Conservation (phyloP, 805 yeast species). For the Hanseniaspora singularis region DNA sequence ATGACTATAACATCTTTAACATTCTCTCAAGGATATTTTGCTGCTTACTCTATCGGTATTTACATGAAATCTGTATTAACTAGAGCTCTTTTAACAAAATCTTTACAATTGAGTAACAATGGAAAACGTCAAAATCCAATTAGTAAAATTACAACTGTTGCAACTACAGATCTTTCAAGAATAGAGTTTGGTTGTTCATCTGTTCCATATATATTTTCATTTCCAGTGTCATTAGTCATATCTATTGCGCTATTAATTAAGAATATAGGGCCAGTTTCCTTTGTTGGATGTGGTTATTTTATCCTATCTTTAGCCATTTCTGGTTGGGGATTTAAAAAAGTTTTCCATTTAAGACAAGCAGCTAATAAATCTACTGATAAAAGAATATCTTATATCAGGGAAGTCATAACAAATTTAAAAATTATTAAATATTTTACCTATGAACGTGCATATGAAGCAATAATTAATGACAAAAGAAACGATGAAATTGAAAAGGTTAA, state of each 20-base stretch:
- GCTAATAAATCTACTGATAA: constrained; percentile 59
- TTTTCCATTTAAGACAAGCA: constrained; percentile 44
- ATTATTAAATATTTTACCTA: constrained; percentile 82
- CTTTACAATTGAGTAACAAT: constrained; percentile 46
- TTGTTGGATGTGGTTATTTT: constrained; percentile 55
- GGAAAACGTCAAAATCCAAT: constrained; percentile 51
- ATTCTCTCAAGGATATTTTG: constrained; percentile 54
- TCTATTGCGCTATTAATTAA: constrained; percentile 52
- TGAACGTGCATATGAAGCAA: constrained; percentile 65
- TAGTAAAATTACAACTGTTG: constrained; percentile 61
- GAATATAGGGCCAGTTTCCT: constrained; percentile 59
- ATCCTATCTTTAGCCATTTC: constrained; percentile 34
- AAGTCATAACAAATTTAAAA: constrained; percentile 64
- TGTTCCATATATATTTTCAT: constrained; percentile 49
- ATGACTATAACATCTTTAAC: constrained; percentile 38
- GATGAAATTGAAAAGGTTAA: constrained; percentile 52
- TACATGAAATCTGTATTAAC: constrained; percentile 59
- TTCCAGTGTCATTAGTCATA: constrained; percentile 54
- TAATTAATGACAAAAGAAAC: constrained; percentile 43
- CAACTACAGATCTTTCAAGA: constrained; percentile 73
- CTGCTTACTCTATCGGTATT: constrained; percentile 53
- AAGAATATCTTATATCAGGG: constrained; percentile 67
- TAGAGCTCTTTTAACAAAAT: constrained; percentile 56
- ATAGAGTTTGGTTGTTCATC: constrained; percentile 65
- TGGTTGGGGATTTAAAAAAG: constrained; percentile 36